These are phyloP conservation scores for Falciphora oryzae DNA, from an alignment of 2,329 filamentous ascomycete genomes.

Conservation along the genomic window DNA sequence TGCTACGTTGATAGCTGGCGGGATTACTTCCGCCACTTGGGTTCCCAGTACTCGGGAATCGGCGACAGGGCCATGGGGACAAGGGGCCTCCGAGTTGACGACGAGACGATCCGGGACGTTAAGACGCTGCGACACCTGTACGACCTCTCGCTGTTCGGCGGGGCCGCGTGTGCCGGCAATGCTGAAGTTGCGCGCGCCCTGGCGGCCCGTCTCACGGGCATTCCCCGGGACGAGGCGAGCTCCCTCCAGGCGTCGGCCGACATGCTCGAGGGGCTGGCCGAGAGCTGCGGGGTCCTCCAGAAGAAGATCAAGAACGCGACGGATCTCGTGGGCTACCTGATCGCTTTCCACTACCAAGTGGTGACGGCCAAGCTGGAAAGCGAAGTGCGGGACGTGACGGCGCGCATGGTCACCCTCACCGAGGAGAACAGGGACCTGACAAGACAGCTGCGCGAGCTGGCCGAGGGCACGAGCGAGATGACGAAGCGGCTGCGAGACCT, in stretches of 20 bases:
- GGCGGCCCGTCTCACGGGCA: neutral
- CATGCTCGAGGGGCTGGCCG: neutral
- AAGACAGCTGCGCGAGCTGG: slow-evolving; percentile 13
- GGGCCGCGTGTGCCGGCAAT: neutral
- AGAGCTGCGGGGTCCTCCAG: neutral
- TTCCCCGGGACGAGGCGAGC: neutral
- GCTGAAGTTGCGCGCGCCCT: neutral
- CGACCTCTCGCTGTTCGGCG: slow-evolving; percentile 1
- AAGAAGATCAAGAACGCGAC: slow-evolving; percentile 4
- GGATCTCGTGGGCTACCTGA: slow-evolving; percentile 1
- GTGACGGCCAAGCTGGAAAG: neutral
- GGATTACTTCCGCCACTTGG: slow-evolving; percentile 13
- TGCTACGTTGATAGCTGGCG: slow-evolving; percentile 14
- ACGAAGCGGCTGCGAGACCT: slow-evolving; percentile 19
- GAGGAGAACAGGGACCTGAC: slow-evolving; percentile 14
- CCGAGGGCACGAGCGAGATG: slow-evolving; percentile 15
- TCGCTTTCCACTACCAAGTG: slow-evolving; percentile 1
- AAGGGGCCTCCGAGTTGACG: neutral
- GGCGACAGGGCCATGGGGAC: neutral
- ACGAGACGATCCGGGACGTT: slow-evolving; percentile 11
- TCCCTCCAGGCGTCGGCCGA: neutral
- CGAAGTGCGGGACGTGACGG: slow-evolving; percentile 10
- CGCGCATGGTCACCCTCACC: slow-evolving; percentile 13
- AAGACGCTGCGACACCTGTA: neutral
- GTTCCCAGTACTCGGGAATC: slow-evolving; percentile 11